phyloP scores from a whole-genome alignment of 768 basidiomycete species.

The Cantharellus anzutake region DNA sequence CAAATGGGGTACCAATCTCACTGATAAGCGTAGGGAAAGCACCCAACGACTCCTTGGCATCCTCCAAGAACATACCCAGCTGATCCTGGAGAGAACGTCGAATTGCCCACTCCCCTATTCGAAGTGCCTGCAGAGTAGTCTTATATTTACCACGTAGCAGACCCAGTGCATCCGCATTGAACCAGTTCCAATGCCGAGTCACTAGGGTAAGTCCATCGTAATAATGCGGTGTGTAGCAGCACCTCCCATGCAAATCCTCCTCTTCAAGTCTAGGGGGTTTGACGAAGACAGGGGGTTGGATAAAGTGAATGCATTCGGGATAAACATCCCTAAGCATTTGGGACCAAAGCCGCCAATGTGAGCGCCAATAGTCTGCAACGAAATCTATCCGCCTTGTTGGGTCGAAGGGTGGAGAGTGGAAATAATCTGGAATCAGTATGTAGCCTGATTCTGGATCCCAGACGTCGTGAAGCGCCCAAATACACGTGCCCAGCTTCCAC shows the following conservation, averaged over 20 bases:
- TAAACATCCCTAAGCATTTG: slow-evolving; percentile 44
- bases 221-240: slow-evolving; percentile 69
- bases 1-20: slow-evolving; percentile 88
- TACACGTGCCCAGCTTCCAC: slow-evolving; percentile 61
- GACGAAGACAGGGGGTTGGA: slow-evolving; percentile 83
- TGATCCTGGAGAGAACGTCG: slow-evolving; percentile 67
- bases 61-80: slow-evolving; percentile 55
- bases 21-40: slow-evolving; percentile 80
- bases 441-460: slow-evolving; percentile 60
- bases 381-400: slow-evolving; percentile 31
- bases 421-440: slow-evolving; percentile 58
- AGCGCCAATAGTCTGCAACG: slow-evolving; percentile 59
- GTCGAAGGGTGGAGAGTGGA: slow-evolving; percentile 27
- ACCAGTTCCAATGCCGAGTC: slow-evolving; percentile 86
- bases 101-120: slow-evolving; percentile 69
- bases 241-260: slow-evolving; percentile 39
- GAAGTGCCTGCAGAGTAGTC: slow-evolving; percentile 46
- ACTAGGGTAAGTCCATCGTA: slow-evolving; percentile 90
- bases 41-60: slow-evolving; percentile 41
- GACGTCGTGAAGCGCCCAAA: slow-evolving; percentile 80
- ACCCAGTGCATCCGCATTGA: slow-evolving; percentile 90
- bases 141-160: slow-evolving; percentile 71
- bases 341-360: slow-evolving; percentile 42
- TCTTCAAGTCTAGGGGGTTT: slow-evolving; percentile 44
- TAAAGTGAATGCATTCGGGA: slow-evolving; percentile 70